Evolutionary conservation across 2,329 filamentous ascomycete species (phyloP), one percentile per base, ranked within the genome.

Genomic region (Pseudonectria foliicola): DNA sequence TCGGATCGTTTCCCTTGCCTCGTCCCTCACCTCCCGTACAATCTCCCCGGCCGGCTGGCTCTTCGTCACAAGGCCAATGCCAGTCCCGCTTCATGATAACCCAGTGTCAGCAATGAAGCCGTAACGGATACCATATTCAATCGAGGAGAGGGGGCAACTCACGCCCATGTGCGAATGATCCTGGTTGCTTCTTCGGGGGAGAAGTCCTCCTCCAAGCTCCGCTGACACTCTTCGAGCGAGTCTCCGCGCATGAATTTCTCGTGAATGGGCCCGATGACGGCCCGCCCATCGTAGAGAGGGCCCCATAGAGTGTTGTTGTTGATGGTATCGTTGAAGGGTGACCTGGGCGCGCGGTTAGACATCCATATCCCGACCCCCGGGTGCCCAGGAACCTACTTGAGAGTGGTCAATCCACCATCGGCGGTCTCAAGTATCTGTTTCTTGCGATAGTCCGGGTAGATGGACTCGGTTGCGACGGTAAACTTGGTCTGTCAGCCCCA

Each of bases 371-470:
- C 28, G 4, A 18, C 15, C 15, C 15, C 28, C 28, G 5, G 15
- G 4, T 25, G 18, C 18, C 32, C 2, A 6, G n/a, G 4, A n/a
- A 4, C 14, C 10, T 49, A 70, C 63, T 73, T 73, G 36, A 68
- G 48, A 0, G 69, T 73, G 3, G 61, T 56, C 11, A 54, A 38
- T 5, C 60, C 69, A 3, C 69, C 69, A 39, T 73, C 69, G 3
- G 39, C 49, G 11, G 65, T 55, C 24, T 59, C 46, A 13, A 71
- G 46, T 21, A 72, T 49, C 11, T 60, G 41, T 31, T 66, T 50
- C 45, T 67, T 68, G 25, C 59, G 55, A 29, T 50, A 53, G 4
- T 64, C 57, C 2, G 66, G 57, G 2, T 64, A 62, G n/a, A 46
- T 45, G 10, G 66, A 66, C 46, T 73, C 69, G 3, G 53, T 33